phyloP scores from a whole-genome alignment of 1,139 yeast species.

The Magnusiomyces starmeri region DNA sequence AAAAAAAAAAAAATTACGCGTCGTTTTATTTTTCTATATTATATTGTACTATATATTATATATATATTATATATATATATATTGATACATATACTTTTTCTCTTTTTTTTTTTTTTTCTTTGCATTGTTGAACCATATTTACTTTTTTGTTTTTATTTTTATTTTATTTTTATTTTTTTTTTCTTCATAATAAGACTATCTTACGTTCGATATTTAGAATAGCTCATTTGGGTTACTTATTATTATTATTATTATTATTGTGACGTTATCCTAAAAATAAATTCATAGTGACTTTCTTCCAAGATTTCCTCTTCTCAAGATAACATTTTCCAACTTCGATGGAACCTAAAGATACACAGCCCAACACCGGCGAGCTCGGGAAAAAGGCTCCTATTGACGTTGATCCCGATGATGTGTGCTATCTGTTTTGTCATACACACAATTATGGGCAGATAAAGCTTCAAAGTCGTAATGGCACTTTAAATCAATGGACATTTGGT shows the following conservation, averaged over 20 bases:
- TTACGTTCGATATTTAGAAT: not conserved
- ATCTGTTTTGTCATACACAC: conserved; percentile 14
- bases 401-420: conserved; percentile 4
- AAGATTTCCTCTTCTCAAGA: no score
- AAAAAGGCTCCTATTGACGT: not conserved
- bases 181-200: not conserved
- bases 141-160: not conserved
- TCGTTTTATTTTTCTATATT: not conserved
- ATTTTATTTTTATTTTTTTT: not conserved
- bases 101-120: not conserved
- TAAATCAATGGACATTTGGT: conserved; percentile 75
- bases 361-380: not conserved
- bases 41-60: not conserved
- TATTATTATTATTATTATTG: no score
- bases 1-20: conserved; percentile 2
- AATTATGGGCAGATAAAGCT: conserved; percentile 11
- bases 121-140: not conserved
- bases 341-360: no score
- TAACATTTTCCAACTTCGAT: no score
- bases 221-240: no score
- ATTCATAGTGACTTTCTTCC: no score
- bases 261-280: no score
- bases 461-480: not conserved
- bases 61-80: no score
- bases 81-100: no score